These are phyloP conservation scores for Auricularia heimuer DNA, from an alignment of 768 basidiomycete genomes.

Conservation along the genomic window DNA sequence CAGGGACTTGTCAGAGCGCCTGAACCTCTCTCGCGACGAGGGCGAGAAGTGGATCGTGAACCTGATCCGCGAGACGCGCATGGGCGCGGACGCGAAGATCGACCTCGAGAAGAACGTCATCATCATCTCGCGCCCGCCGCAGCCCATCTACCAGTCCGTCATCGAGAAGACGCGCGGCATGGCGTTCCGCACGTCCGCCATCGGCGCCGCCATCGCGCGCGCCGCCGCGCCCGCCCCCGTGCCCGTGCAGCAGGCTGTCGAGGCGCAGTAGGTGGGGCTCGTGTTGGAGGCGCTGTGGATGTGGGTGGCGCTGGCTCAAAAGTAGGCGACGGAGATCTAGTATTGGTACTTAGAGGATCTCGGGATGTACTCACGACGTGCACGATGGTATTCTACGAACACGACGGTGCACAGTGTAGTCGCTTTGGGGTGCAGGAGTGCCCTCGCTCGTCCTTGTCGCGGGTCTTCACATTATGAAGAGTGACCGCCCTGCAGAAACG, in stretches of 20 bases:
- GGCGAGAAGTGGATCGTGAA: conserved; percentile 99
- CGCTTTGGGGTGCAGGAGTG: too few relatives aligned
- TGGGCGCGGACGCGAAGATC: conserved; percentile 96
- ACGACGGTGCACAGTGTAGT: too few relatives aligned
- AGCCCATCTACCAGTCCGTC: conserved; percentile 85
- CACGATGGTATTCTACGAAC: too few relatives aligned
- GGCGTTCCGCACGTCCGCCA: conserved; percentile 80
- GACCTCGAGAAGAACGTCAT: conserved; percentile 98
- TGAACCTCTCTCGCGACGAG: conserved; percentile 89
- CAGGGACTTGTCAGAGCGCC: conserved; percentile 85
- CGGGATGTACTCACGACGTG: too few relatives aligned
- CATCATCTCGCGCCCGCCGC: conserved; percentile 82
- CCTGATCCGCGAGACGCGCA: conserved; percentile 92
- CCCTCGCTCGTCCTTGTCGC: too few relatives aligned
- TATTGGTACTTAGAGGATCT: too few relatives aligned
- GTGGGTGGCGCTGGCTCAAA: too few relatives aligned
- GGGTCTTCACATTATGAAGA: too few relatives aligned
- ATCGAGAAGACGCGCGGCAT: conserved; percentile 94
- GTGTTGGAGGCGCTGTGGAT: too few relatives aligned
- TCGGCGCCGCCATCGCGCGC: conserved; percentile 63
- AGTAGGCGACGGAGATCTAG: too few relatives aligned
- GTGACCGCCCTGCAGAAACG: too few relatives aligned
- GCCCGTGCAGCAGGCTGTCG: background rate
- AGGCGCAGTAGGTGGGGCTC: background rate
- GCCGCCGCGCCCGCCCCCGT: conserved; percentile 8